Base-by-base conservation (phyloP, 2,329 filamentous ascomycete species). In the Davidsoniella eucalypti region DNA sequence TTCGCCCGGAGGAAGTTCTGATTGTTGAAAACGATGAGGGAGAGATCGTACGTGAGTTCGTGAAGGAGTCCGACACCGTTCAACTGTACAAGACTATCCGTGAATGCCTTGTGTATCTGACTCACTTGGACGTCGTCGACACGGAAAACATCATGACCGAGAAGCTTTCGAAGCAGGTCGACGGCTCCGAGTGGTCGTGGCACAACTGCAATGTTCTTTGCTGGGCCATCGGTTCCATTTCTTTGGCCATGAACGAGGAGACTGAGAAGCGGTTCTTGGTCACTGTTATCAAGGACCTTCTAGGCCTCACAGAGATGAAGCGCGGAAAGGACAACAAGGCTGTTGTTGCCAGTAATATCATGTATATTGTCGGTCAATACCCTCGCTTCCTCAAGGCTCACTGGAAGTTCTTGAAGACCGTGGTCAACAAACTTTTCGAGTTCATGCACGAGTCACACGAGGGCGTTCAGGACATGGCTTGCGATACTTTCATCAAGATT, bases 391-490 rank as follows among this genome's bases (percentile, higher is more conserved):
- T 98, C 59, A 98, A 98, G 70, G 92, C 92, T 1, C 92, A 98
- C 65, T 98, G 92, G 92, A 98, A 98, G 65, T 98, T 98, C 69
- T 72, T 98, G 51, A 98, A 98, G 78, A 98, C 92, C 2, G 92
- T 98, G 16, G 92, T 98, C 61, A 98, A 98, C 69, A 98, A 98
- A 71, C 76, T 98, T 4, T 98, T 98, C 61, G 92, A 98, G 69
- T 98, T 98, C 63, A 98, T 98, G 92, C 92, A 98, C 65, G 92
- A 98, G 67, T 96, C 92, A 1, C 92, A 98, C 61, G 92, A 98
- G 70, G 80, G 87, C 70, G 92, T 98, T 23, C 93, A 98, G 67
- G 92, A 98, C 67, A 98, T 98, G 93, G 92, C 92, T 60, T 98
- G 92, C 64, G 93, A 98, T 66, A 98, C 92, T 0, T 98, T 98